These are phyloP conservation scores for Aspergillus sclerotialis DNA, from an alignment of 2,329 filamentous ascomycete species.

Conservation along the genomic window DNA sequence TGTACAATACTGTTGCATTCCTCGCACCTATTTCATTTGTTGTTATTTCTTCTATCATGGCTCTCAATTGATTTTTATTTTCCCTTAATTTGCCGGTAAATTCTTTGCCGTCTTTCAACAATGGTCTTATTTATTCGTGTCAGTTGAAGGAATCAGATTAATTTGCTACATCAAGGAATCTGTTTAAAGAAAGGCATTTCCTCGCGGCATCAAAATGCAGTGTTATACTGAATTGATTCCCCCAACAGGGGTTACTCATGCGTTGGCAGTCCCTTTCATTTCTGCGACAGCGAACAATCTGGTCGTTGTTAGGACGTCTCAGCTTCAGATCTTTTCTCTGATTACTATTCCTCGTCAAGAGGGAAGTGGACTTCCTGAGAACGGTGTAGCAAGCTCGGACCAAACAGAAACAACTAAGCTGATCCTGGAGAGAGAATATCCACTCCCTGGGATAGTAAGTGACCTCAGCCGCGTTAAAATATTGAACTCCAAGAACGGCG, in stretches of 20 bases:
- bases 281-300: constrained; percentile 73
- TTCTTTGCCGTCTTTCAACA: neutral
- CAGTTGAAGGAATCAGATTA: constrained; percentile 6
- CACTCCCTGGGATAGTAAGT: constrained; percentile 75
- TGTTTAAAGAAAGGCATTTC: too few species aligned
- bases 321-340: constrained; percentile 83
- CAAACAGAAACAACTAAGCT: constrained; percentile 66
- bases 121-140: constrained; percentile 6
- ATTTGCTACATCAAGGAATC: too few species aligned
- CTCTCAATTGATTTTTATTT: neutral
- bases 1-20: too few species aligned
- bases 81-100: neutral
- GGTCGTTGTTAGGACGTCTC: constrained; percentile 82
- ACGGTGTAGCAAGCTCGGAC: constrained; percentile 56
- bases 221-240: constrained; percentile 94
- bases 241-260: constrained; percentile 89
- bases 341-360: constrained; percentile 49
- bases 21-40: too few species aligned
- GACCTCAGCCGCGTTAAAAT: constrained; percentile 73
- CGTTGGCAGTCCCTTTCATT: constrained; percentile 70
- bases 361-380: constrained; percentile 27
- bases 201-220: constrained; percentile 58
- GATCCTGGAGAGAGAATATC: constrained; percentile 76
- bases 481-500: constrained; percentile 66
- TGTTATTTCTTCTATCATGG: neutral